Base-by-base conservation (phyloP, 805 yeast genomes). In the Pichia thaimueangensis region DNA sequence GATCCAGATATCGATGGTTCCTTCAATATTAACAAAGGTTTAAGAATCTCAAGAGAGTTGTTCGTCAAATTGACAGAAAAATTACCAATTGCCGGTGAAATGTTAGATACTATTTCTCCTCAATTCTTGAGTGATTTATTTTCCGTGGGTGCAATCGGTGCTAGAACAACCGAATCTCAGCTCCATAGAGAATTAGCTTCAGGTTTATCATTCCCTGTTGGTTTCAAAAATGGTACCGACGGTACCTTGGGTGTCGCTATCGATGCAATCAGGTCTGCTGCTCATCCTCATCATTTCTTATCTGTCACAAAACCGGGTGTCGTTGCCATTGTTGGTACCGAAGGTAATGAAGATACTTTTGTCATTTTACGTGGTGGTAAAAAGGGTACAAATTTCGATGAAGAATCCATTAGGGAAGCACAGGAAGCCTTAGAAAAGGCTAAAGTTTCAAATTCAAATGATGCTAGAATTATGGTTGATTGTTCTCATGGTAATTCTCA, bases 161-260 rank as follows among this genome's bases (percentile, higher is more conserved):
- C 98, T 30, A 83, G 98, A 73, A 91, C 98, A 35, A 91, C 98
- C 30, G 98, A 91, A 70, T 88, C 96, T 30, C 98, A 91, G 70
- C 77, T 91, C 42, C 98, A 91, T 66, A 82, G 98, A 65, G 98
- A 91, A 66, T 76, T 91, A 53, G 96, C 97, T 4, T 88, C 97
- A 1, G 98, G 97, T 25, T 71, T 93, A 36, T 86, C 96, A 3
- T 91, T 93, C 87, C 98, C 98, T 33, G 87, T 91, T 46, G 98
- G 98, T 41, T 91, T 91, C 82, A 91, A 91, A 64, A 91, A 91
- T 60, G 97, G 97, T 59, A 91, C 98, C 31, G 97, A 93, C 63
- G 98, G 98, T 59, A 80, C 89, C 35, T 66, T 93, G 39, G 94
- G 87, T 53, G 97, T 91, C 49, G 96, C 97, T 28, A 73, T 91